A percentile compares a stretch with the other conserved stretches of the same genome.
phyloP scores from a whole-genome alignment of 1,284 basidiomycete genomes.

The Papiliotrema nemorosa region DNA sequence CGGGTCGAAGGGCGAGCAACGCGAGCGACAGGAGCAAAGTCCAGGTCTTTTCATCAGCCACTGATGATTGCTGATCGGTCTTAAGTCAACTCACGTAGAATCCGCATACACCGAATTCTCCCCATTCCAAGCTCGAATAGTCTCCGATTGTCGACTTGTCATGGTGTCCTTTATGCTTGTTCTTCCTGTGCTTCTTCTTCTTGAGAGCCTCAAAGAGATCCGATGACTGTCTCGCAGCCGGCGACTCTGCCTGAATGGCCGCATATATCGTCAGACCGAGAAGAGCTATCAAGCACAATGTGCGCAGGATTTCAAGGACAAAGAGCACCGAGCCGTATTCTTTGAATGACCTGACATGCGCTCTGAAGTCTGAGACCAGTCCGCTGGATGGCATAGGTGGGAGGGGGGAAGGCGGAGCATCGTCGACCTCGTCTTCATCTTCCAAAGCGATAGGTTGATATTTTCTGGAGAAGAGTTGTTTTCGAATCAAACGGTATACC shows the following conservation, averaged over 20 bases:
- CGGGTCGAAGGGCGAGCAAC: conserved; percentile 34
- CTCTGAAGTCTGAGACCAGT: conserved; percentile 38
- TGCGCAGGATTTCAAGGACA: conserved; percentile 39
- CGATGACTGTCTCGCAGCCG: background rate
- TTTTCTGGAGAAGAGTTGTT: conserved; percentile 6
- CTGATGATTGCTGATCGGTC: background rate
- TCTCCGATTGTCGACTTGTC: conserved; percentile 33
- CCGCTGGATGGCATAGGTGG: conserved; percentile 41
- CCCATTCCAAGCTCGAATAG: conserved; percentile 45
- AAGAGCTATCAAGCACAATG: conserved; percentile 34
- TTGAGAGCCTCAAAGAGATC: conserved; percentile 17
- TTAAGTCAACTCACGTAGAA: conserved; percentile 40
- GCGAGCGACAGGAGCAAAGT: conserved; percentile 39
- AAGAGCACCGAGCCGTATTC: conserved; percentile 42
- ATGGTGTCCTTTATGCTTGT: conserved; percentile 22
- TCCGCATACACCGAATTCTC: conserved; percentile 43
- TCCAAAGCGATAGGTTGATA: conserved; percentile 34
- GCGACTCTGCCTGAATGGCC: conserved; percentile 27
- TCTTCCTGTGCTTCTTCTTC: conserved; percentile 39
- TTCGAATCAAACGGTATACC: conserved; percentile 20
- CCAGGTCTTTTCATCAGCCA: conserved; percentile 29
- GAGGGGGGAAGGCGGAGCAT: conserved; percentile 15
- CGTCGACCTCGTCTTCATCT: conserved; percentile 20
- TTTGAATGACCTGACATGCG: conserved; percentile 34
- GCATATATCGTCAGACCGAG: conserved; percentile 46